Conservation (phyloP, 306 rosid species). For the Cicer pinnatifidum region DNA sequence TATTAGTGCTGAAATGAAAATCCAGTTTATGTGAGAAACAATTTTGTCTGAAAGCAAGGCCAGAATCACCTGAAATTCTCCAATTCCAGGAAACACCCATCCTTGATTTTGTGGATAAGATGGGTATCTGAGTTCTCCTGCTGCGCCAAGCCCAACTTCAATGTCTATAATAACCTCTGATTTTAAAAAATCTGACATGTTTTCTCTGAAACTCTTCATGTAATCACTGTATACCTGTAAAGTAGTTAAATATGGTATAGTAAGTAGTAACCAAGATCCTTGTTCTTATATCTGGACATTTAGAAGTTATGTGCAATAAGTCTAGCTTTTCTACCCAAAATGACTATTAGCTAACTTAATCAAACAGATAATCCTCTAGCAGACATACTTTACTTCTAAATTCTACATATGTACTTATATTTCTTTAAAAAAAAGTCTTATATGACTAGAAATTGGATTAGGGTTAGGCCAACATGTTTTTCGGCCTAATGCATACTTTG, state of each 20-base stretch:
- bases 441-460: too few species aligned
- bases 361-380: neutral
- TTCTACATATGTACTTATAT: too few species aligned
- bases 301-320: neutral
- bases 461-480: too few species aligned
- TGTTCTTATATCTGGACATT: neutral
- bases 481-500: too few species aligned
- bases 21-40: neutral
- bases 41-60: neutral
- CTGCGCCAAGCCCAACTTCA: conserved; percentile 88
- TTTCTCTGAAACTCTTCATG: conserved; percentile 85
- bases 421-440: too few species aligned
- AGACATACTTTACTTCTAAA: too few species aligned
- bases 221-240: conserved; percentile 67
- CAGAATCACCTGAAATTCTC: conserved; percentile 85
- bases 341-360: neutral
- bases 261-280: conserved; percentile 6
- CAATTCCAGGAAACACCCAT: conserved; percentile 85
- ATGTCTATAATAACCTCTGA: conserved; percentile 66
- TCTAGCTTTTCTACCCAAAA: neutral
- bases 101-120: conserved; percentile 86
- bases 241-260: conserved; percentile 4
- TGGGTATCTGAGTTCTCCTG: conserved; percentile 90
- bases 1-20: neutral
- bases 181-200: conserved; percentile 64